Base-by-base conservation (phyloP, 2,329 filamentous ascomycete genomes). In the Diaporthe amygdali region DNA sequence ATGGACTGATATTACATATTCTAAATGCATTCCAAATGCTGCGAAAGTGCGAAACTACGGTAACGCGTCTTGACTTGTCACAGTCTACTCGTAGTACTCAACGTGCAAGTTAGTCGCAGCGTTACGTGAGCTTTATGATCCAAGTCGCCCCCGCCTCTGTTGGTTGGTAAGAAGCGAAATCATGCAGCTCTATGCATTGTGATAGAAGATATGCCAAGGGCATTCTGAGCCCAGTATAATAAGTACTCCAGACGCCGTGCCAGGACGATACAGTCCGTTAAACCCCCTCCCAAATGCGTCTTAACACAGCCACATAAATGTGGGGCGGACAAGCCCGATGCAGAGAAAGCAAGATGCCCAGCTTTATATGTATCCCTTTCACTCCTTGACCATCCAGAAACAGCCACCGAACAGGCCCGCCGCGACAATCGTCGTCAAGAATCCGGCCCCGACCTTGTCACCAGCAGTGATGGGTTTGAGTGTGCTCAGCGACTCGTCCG, bases 361-460 rank as follows among this genome's bases (percentile, higher is more conserved):
- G 22, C 17, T 22, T 22, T n/a, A 61, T 27, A 15, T 25, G 20
- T 25, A 25, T 6, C n/a, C 22, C 37, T 17, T 20, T 72, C 37
- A 72, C 30, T 72, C 71, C 68, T 72, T 72, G 47, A 72, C 66
- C 72, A 73, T 73, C 49, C 68, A 73, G 54, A 69, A 69, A 56
- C 69, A 73, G 14, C 66, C 70, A 8, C 39, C 66, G 9, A 72
- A 55, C 54, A 73, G 27, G 2, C 44, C 67, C 3, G 66, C 72
- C 20, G 71, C 25, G 20, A 71, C 63, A 14, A 64, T 37, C 61
- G 70, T 69, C 20, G 72, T 73, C 70, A 73, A 14, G 61, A 73
- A 49, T 3, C 66, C 72, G 7, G 72, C 72, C 2, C 70, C 72
- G 20, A 68, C 67, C 54, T 39, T 59, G 22, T 73, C 72, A 10